A percentile compares a stretch with the other conserved stretches of the same genome.
Evolutionary conservation across 2,329 filamentous ascomycete genomes (phyloP).

Genomic region (Cladophialophora yegresii): DNA sequence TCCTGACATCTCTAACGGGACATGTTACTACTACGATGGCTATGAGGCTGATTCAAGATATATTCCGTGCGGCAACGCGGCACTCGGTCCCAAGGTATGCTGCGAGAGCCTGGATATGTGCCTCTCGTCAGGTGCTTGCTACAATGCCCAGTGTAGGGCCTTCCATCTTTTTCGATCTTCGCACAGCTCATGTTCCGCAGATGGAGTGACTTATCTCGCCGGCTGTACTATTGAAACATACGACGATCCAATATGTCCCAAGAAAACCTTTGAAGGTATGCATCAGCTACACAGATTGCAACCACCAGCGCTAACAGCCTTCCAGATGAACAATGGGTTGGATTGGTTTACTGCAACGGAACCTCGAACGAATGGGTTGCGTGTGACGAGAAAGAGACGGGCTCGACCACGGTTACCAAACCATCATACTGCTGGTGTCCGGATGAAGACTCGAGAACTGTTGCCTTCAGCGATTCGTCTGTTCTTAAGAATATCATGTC

Average conservation of each 20-base stretch:
- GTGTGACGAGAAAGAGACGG: slow-evolving; percentile 24
- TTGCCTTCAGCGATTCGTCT: slow-evolving; percentile 27
- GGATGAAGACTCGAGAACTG: slow-evolving; percentile 20
- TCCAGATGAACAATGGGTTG: slow-evolving; percentile 31
- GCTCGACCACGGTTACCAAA: slow-evolving; percentile 17
- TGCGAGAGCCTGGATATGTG: slow-evolving; percentile 34
- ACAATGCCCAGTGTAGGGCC: slow-evolving; percentile 30
- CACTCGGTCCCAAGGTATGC: slow-evolving; percentile 33
- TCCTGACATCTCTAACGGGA: slow-evolving; percentile 35
- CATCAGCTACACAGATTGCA: neutral
- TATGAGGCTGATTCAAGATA: slow-evolving; percentile 28
- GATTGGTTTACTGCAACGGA: slow-evolving; percentile 34
- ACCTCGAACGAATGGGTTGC: slow-evolving; percentile 33
- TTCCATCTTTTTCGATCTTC: neutral
- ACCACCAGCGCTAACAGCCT: neutral
- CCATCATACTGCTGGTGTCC: slow-evolving; percentile 31
- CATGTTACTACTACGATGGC: slow-evolving; percentile 32
- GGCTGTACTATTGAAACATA: slow-evolving; percentile 36
- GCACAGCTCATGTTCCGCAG: slow-evolving; percentile 20
- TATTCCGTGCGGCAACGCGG: slow-evolving; percentile 36
- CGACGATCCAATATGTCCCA: slow-evolving; percentile 30
- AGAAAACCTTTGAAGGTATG: slow-evolving; percentile 27
- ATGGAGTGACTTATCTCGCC: slow-evolving; percentile 35
- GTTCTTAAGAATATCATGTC: slow-evolving; percentile 28
- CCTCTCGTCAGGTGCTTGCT: slow-evolving; percentile 35